phyloP scores from a whole-genome alignment of 306 rosid genomes.

The Sesbania bispinosa region DNA sequence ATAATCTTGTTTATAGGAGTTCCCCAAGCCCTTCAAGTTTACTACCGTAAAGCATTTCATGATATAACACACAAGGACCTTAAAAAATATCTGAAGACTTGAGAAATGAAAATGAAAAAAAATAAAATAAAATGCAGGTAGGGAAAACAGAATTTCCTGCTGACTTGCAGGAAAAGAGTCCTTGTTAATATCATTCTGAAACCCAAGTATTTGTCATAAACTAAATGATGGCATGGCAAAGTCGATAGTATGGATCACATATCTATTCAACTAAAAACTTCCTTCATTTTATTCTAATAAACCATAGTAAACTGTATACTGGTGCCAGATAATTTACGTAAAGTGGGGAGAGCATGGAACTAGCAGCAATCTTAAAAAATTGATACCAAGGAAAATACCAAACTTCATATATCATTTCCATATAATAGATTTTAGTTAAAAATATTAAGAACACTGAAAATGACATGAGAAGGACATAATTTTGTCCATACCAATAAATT shows the following conservation, averaged over 20 bases:
- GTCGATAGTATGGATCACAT: background rate
- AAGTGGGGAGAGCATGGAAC: background rate
- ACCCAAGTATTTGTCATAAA: background rate
- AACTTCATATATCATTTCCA: background rate
- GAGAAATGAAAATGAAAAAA: no score
- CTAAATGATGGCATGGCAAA: background rate
- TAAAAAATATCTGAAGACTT: no score
- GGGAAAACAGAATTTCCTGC: no score
- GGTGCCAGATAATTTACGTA: background rate
- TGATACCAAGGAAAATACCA: background rate
- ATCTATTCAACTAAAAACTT: background rate
- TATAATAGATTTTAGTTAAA: background rate
- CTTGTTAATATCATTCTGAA: background rate
- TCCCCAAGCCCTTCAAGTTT: conserved; percentile 5
- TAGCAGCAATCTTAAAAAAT: background rate
- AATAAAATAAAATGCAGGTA: no score
- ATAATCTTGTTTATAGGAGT: background rate
- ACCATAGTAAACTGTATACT: background rate
- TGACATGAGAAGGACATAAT: background rate
- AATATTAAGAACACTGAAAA: background rate
- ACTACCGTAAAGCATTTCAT: background rate
- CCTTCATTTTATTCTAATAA: background rate
- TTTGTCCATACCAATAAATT: background rate
- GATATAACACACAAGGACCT: background rate
- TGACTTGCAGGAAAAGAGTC: background rate